Evolutionary conservation across 225 moss, liverwort and hornwort species (phyloP).

Genomic region (Polytrichum formosum): DNA sequence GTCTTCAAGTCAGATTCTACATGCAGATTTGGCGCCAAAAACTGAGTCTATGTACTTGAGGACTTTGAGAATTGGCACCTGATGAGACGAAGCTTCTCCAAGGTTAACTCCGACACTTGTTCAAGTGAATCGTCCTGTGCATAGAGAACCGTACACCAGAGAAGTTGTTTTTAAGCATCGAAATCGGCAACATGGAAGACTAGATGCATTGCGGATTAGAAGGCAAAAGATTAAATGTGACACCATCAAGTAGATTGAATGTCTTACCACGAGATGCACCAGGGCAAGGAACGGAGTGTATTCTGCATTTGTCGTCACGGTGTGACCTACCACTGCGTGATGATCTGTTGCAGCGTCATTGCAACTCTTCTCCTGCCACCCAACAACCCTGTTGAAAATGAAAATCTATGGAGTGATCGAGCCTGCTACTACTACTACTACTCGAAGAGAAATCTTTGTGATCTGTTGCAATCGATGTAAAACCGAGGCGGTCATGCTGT

Average conservation of each 20-base stretch:
- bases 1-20: slow-evolving; percentile 3
- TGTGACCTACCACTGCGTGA: slow-evolving; percentile 11
- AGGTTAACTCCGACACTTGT: slow-evolving; percentile 37
- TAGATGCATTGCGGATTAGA: not conserved
- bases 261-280: slow-evolving; percentile 37
- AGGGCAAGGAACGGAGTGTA: slow-evolving; percentile 47
- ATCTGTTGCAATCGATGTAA: not conserved
- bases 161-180: not conserved
- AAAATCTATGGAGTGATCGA: not conserved
- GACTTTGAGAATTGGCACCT: slow-evolving; percentile 19
- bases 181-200: not conserved
- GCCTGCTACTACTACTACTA: slow-evolving; percentile 11
- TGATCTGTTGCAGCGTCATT: slow-evolving; percentile 13
- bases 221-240: not conserved
- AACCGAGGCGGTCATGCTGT: slow-evolving; percentile 9
- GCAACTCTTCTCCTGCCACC: slow-evolving; percentile 18
- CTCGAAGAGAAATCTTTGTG: not conserved
- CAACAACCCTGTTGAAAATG: not conserved
- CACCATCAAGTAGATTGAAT: not conserved
- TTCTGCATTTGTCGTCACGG: slow-evolving; percentile 17
- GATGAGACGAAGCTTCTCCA: slow-evolving; percentile 47
- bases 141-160: slow-evolving; percentile 1
- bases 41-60: too few species aligned
- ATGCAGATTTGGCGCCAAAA: too few species aligned
- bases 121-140: slow-evolving; percentile 44